Evolutionary conservation across 129 eudicot species (phyloP).

Genomic region (Scalesia atractyloides): DNA sequence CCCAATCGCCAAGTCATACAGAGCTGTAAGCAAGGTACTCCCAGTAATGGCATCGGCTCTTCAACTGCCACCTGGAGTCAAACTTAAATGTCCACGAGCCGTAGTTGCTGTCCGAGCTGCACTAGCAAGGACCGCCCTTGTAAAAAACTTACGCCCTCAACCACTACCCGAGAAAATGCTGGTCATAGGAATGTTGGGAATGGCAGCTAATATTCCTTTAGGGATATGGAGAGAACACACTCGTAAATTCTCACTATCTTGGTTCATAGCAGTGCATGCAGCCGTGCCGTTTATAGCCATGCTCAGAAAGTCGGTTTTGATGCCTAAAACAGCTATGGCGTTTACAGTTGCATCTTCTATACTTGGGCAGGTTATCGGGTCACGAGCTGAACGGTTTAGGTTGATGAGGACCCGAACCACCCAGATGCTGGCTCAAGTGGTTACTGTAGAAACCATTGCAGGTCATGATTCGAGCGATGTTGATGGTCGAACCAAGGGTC

Average conservation of each 20-base stretch:
- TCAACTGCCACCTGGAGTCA: constrained; percentile 74
- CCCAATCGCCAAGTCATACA: constrained; percentile 81
- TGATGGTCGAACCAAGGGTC: constrained; percentile 22
- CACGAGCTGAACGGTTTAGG: constrained; percentile 60
- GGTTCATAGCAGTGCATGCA: constrained; percentile 85
- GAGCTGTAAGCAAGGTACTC: constrained; percentile 68
- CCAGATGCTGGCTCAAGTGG: constrained; percentile 33
- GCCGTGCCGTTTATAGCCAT: constrained; percentile 87
- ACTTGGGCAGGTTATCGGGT: constrained; percentile 72
- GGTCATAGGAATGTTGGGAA: constrained; percentile 64
- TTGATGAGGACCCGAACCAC: constrained; percentile 49
- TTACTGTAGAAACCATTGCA: constrained; percentile 17
- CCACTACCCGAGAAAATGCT: constrained; percentile 74
- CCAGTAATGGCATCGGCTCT: constrained; percentile 69
- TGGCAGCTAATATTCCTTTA: constrained; percentile 74
- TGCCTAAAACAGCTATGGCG: constrained; percentile 88
- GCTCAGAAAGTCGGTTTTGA: constrained; percentile 69
- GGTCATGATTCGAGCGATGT: constrained; percentile 24
- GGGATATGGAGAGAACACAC: constrained; percentile 91
- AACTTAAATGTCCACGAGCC: constrained; percentile 72
- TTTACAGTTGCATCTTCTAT: constrained; percentile 79
- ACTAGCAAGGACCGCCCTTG: constrained; percentile 71
- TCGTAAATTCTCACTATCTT: constrained; percentile 61
- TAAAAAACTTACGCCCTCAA: constrained; percentile 70
- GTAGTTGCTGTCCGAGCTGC: constrained; percentile 87